Evolutionary conservation across 1,284 basidiomycete genomes (phyloP).

Genomic region (Sanghuangporus weigelae): DNA sequence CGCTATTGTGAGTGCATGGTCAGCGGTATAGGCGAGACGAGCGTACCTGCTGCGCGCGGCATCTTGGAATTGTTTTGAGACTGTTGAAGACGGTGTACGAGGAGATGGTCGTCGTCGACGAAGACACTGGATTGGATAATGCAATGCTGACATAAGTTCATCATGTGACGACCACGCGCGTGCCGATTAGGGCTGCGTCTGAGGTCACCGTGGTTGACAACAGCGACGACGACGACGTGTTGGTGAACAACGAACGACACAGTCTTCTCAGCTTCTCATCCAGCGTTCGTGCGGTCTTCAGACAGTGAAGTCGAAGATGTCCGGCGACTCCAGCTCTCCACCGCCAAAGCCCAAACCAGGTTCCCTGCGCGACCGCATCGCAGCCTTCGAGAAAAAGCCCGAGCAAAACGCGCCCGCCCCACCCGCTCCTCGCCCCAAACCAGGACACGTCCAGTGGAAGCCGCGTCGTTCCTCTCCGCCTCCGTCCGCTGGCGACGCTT

Average conservation of each 20-base stretch:
- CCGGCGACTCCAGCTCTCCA: slow-evolving; percentile 33
- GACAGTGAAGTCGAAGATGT: slow-evolving; percentile 30
- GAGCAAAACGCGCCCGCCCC: slow-evolving; percentile 38
- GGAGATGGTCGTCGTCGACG: background rate
- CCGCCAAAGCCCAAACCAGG: slow-evolving; percentile 56
- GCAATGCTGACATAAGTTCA: background rate
- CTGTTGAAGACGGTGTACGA: background rate
- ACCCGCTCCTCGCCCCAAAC: slow-evolving; percentile 64
- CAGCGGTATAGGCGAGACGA: background rate
- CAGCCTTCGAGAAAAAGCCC: slow-evolving; percentile 67
- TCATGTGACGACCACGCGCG: background rate
- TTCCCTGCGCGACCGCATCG: slow-evolving; percentile 78
- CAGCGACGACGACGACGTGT: background rate
- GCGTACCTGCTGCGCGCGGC: slow-evolving; percentile 73
- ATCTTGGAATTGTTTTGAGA: slow-evolving; percentile 34
- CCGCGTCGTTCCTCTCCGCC: slow-evolving; percentile 56
- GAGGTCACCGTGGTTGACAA: background rate
- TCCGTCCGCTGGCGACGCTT: slow-evolving; percentile 24
- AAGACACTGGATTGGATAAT: slow-evolving; percentile 2
- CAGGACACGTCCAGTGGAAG: slow-evolving; percentile 63
- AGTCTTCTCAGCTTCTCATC: background rate
- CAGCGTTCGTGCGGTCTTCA: background rate
- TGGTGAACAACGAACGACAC: background rate
- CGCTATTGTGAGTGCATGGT: background rate
- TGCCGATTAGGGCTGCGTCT: background rate